Base-by-base conservation (phyloP, 257 asterid genomes). In the Solanum piurae region DNA sequence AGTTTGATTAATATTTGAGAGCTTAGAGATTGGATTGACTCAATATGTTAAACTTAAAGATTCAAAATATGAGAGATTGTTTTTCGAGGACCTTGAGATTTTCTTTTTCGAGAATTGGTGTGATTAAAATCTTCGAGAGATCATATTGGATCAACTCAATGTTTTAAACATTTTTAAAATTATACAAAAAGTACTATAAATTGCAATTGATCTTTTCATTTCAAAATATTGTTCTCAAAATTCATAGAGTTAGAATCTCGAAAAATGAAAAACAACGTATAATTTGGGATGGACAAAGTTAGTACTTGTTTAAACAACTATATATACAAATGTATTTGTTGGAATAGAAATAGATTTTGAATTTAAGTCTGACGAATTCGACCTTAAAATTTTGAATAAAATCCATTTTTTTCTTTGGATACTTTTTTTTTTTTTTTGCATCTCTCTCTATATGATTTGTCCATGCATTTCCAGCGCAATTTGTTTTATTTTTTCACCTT, bases 201-300 rank as follows among this genome's bases (percentile, higher is more conserved):
- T 68, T 13, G 21, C 8, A 12, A 29, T 29, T 27, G n/a, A 55
- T 18, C 10, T 16, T 29, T 68, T 69, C 2, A 29, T 2, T 29
- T 7, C 21, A 55, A 27, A 6, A 69, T 69, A 3, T 29, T 69
- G 5, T 69, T 14, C 20, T 12, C 23, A 7, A 69, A 31, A 5
- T 31, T 3, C 0, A 29, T 0, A 7, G 34, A 29, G 1, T 6
- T 69, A 7, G 6, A 69, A 10, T 29, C 7, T 69, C 6, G 0
- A 29, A 29, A 69, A 31, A 29, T 69, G 6, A 14, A 23, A 69
- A 7, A 69, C 2, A 14, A 1, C 6, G 9, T 0, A 7, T 29
- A 29, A 69, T 14, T 66, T 69, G 38, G 36, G 40, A 69, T 18
- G 76, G 20, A 68, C 23, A 6, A 5, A 29, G 3, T 69, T 2